phyloP scores from a whole-genome alignment of 1,139 yeast species.

The Protomyces pachydermus region DNA sequence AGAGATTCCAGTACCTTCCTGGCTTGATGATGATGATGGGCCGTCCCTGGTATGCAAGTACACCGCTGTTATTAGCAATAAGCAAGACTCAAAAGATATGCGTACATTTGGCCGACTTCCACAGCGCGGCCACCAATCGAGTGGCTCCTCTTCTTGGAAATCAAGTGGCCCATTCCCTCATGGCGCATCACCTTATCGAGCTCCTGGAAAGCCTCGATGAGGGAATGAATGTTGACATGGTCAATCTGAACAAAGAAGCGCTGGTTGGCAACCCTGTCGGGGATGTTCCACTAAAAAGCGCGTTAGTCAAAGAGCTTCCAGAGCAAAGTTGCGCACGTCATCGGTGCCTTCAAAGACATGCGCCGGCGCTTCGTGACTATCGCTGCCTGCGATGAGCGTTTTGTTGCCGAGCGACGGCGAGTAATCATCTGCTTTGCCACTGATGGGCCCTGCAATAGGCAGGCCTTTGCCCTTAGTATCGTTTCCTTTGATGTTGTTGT shows the following conservation, averaged over 20 bases:
- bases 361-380: background rate
- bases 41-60: background rate
- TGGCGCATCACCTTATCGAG: conserved; percentile 12
- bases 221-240: conserved; percentile 2
- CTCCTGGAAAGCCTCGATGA: conserved; percentile 16
- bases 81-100: background rate
- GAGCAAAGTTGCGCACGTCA: background rate
- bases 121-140: conserved; percentile 10
- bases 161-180: conserved; percentile 13
- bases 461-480: too few relatives aligned
- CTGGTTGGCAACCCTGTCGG: conserved; percentile 14
- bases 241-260: conserved; percentile 17
- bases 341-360: conserved; percentile 16
- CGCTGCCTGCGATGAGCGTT: conserved; percentile 2
- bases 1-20: conserved; percentile 13
- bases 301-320: background rate
- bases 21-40: conserved; percentile 14
- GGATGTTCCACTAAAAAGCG: conserved; percentile 6
- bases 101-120: conserved; percentile 1
- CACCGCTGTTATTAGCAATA: background rate
- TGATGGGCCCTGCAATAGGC: background rate
- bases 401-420: conserved; percentile 3
- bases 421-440: conserved; percentile 6
- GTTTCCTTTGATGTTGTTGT: too few relatives aligned
- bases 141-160: conserved; percentile 3